A percentile compares a stretch with the other conserved stretches of the same genome.
Conservation (phyloP, 108 stramenopile species). For the Discostella pseudostelligera region DNA sequence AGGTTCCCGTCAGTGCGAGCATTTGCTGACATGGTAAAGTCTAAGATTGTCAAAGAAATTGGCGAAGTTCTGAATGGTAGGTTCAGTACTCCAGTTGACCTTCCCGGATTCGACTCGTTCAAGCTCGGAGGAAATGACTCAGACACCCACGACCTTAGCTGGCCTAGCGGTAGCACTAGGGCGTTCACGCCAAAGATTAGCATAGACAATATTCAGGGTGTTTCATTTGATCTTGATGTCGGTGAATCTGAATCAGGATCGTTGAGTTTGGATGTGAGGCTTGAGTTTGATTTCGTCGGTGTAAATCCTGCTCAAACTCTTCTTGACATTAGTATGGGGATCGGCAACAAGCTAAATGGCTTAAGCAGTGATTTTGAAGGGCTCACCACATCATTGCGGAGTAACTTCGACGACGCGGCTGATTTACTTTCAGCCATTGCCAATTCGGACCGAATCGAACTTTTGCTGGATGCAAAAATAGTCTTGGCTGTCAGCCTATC, state of each 20-base stretch:
- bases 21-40: conserved; percentile 11
- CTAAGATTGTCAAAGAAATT: conserved; percentile 5
- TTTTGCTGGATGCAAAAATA: conserved; percentile 6
- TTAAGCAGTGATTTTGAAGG: neutral
- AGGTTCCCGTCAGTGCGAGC: conserved; percentile 3
- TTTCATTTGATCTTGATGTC: conserved; percentile 12
- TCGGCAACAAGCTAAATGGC: neutral
- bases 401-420: neutral
- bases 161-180: conserved; percentile 1
- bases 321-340: neutral
- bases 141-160: neutral
- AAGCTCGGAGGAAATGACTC: conserved; percentile 3
- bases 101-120: conserved; percentile 4
- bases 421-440: conserved; percentile 3
- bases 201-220: neutral
- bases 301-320: conserved; percentile 18
- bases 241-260: conserved; percentile 4
- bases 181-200: neutral
- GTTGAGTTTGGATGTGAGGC: neutral
- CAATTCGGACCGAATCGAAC: conserved; percentile 3
- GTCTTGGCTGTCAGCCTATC: conserved; percentile 2
- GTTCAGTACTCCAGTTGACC: conserved; percentile 14
- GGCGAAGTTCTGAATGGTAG: conserved; percentile 2
- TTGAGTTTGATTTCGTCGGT: conserved; percentile 8
- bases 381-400: neutral